These are phyloP conservation scores for Termitomyces sp. DNA, from an alignment of 768 basidiomycete genomes.

Conservation along the genomic window DNA sequence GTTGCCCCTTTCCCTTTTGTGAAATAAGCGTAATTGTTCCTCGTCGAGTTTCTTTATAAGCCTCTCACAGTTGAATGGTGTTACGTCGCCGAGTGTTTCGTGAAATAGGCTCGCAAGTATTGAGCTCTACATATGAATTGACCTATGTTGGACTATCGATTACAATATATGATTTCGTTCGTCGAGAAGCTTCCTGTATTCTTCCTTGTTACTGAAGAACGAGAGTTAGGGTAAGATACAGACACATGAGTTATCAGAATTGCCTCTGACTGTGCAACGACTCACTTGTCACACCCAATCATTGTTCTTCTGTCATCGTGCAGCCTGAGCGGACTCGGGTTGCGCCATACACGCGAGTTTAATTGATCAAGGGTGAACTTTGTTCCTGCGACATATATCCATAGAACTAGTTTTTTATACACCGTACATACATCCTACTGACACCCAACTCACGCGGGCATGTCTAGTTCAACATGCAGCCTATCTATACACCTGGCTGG, in stretches of 20 bases:
- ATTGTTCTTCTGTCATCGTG: neutral
- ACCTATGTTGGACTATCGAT: neutral
- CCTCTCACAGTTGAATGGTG: neutral
- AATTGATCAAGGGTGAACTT: neutral
- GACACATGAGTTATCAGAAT: neutral
- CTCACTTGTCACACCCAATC: neutral
- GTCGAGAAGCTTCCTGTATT: neutral
- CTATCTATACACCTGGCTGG: neutral
- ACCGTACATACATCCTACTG: neutral
- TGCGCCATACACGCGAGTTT: neutral
- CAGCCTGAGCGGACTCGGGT: neutral
- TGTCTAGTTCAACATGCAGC: neutral
- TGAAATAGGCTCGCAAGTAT: neutral
- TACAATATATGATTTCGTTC: neutral
- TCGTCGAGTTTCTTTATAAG: neutral
- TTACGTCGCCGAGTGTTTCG: neutral
- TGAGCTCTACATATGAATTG: neutral
- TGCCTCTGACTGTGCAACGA: neutral
- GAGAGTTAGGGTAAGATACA: neutral
- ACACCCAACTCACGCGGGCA: neutral
- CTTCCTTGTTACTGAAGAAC: no score
- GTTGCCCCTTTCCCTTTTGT: slow-evolving; percentile 38
- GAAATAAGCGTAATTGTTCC: slow-evolving; percentile 25
- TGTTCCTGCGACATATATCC: no score
- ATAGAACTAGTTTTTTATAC: neutral